phyloP scores from a whole-genome alignment of 495 filamentous ascomycete genomes.

The Daldinia bambusicola region DNA sequence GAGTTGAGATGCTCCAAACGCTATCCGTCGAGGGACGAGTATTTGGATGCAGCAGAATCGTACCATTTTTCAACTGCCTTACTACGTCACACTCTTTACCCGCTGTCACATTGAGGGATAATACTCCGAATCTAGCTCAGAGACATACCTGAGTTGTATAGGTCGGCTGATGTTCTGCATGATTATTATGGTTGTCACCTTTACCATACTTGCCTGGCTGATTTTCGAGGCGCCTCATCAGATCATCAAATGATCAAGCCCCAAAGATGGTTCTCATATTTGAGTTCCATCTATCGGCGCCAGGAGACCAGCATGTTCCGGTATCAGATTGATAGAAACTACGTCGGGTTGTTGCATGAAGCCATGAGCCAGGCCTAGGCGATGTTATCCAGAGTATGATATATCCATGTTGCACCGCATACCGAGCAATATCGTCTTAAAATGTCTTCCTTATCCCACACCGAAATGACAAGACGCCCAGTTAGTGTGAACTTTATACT shows the following conservation, averaged over 20 bases:
- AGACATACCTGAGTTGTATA: constrained; percentile 30
- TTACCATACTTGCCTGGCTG: constrained; percentile 15
- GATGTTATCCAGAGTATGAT: constrained; percentile 19
- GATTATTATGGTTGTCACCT: constrained; percentile 25
- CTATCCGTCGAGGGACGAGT: constrained; percentile 14
- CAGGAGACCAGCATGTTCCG: constrained; percentile 26
- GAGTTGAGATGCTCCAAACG: constrained; percentile 32
- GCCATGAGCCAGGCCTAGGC: constrained; percentile 14
- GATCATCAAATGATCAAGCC: constrained; percentile 22
- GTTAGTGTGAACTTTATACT: constrained; percentile 1
- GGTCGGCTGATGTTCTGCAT: constrained; percentile 36
- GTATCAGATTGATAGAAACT: constrained; percentile 32
- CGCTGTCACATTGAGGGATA: constrained; percentile 35
- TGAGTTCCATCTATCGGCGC: constrained; percentile 26
- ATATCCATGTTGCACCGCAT: constrained; percentile 36
- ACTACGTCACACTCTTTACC: constrained; percentile 31
- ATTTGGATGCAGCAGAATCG: constrained; percentile 37
- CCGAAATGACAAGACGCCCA: constrained; percentile 29
- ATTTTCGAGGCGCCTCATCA: constrained; percentile 22
- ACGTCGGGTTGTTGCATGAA: constrained; percentile 25
- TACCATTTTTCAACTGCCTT: constrained; percentile 31
- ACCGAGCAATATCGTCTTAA: constrained; percentile 22
- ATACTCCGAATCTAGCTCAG: constrained; percentile 30
- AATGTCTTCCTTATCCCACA: constrained; percentile 26
- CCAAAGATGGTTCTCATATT: neutral